These are phyloP conservation scores for Lasiodiplodia hormozganensis DNA, from an alignment of 2,329 filamentous ascomycete species.

Conservation along the genomic window DNA sequence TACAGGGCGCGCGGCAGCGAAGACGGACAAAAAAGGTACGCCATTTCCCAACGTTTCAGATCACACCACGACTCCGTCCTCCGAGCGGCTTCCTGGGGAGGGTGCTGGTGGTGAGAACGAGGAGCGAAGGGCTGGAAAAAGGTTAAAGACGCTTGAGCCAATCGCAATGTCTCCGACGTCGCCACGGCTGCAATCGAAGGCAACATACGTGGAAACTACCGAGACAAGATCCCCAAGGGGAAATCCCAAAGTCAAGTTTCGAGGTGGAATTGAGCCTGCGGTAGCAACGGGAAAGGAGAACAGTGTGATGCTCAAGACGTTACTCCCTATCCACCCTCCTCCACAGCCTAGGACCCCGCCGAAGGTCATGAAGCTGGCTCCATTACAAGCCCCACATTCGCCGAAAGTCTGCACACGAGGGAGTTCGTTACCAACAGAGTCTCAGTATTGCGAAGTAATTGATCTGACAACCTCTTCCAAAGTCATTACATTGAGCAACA, in stretches of 20 bases:
- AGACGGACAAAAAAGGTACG: constrained; percentile 15
- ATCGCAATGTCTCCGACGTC: not conserved
- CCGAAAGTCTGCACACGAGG: not conserved
- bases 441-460: not conserved
- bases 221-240: not conserved
- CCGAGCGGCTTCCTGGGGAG: not conserved
- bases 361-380: not conserved
- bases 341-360: not conserved
- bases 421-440: not conserved
- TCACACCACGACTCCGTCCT: not conserved
- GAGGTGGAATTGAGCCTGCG: not conserved
- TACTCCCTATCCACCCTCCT: not conserved
- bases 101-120: not conserved
- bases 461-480: not conserved
- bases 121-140: not conserved
- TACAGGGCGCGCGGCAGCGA: not conserved
- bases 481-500: not conserved
- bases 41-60: constrained; percentile 1
- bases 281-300: not conserved
- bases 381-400: not conserved
- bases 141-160: not conserved
- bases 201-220: not conserved
- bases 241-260: not conserved
- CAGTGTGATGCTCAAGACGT: not conserved
- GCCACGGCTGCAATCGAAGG: not conserved